A percentile compares a stretch with the other conserved stretches of the same genome.
These are phyloP conservation scores for Neolecta irregularis DNA, from an alignment of 1,139 yeast species.

Conservation along the genomic window DNA sequence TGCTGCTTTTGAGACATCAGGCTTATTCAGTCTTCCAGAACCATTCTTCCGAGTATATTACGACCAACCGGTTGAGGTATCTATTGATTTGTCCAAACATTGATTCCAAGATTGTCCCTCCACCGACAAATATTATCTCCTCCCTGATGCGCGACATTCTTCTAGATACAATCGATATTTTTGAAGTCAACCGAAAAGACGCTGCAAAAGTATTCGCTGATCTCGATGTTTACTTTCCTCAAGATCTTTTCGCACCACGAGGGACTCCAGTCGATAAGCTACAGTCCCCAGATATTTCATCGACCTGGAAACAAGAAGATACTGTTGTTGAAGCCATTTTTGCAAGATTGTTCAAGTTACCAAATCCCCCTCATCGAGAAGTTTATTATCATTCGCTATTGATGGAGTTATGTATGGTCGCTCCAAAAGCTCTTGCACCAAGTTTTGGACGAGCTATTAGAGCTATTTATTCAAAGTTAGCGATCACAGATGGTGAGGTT, in stretches of 20 bases:
- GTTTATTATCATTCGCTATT: constrained; percentile 79
- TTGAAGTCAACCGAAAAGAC: constrained; percentile 80
- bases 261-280: constrained; percentile 71
- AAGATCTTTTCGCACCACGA: constrained; percentile 61
- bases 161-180: constrained; percentile 55
- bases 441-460: constrained; percentile 89
- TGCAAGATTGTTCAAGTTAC: constrained; percentile 62
- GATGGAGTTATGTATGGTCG: constrained; percentile 72
- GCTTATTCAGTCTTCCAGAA: constrained; percentile 11
- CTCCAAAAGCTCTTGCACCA: constrained; percentile 86
- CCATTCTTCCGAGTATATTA: constrained; percentile 30
- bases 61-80: constrained; percentile 28
- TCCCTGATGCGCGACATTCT: constrained; percentile 60
- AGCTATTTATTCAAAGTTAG: constrained; percentile 56
- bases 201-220: constrained; percentile 72
- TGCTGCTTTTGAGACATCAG: constrained; percentile 14
- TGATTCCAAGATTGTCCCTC: constrained; percentile 50
- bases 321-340: constrained; percentile 71
- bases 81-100: background rate
- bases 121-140: constrained; percentile 41
- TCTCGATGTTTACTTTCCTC: constrained; percentile 56
- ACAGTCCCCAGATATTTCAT: constrained; percentile 24
- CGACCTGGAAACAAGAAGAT: constrained; percentile 85
- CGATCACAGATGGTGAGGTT: constrained; percentile 58
- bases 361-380: constrained; percentile 46